phyloP scores from a whole-genome alignment of 2,329 filamentous ascomycete genomes.

The Neonectria sp. region DNA sequence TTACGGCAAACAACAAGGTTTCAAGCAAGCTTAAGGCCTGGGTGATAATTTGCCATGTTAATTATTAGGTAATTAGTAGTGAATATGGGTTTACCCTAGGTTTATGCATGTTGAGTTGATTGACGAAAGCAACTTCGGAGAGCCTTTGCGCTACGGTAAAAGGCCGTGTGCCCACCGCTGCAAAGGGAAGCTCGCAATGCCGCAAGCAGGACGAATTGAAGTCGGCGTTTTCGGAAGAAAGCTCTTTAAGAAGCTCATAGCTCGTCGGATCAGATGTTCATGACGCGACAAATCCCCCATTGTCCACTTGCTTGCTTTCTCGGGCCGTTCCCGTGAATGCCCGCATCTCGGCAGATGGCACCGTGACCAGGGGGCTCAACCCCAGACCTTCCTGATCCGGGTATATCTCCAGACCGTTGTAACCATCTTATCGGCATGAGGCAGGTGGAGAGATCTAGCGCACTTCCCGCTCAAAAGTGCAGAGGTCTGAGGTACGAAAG shows the following conservation, averaged over 20 bases:
- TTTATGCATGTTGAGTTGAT: background rate
- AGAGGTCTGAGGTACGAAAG: background rate
- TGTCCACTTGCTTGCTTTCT: background rate
- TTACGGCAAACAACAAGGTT: background rate
- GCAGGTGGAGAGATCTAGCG: slow-evolving; percentile 17
- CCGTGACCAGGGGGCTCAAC: background rate
- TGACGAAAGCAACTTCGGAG: no score
- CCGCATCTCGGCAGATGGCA: slow-evolving; percentile 5
- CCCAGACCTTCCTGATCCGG: slow-evolving; percentile 28
- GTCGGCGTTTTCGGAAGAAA: background rate
- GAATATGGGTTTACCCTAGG: background rate
- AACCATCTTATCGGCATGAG: slow-evolving; percentile 27
- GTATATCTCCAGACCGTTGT: slow-evolving; percentile 6
- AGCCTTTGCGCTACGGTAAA: background rate
- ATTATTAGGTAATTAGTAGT: background rate
- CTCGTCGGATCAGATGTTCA: background rate
- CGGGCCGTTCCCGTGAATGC: background rate
- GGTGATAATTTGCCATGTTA: background rate
- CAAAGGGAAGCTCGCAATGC: background rate
- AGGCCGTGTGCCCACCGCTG: background rate
- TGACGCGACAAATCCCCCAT: background rate
- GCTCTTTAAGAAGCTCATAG: background rate
- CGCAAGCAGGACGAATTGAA: background rate
- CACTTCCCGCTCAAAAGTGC: background rate
- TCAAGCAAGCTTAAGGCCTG: background rate